Conservation (phyloP, 2,329 filamentous ascomycete genomes). For the Phoma sp. region DNA sequence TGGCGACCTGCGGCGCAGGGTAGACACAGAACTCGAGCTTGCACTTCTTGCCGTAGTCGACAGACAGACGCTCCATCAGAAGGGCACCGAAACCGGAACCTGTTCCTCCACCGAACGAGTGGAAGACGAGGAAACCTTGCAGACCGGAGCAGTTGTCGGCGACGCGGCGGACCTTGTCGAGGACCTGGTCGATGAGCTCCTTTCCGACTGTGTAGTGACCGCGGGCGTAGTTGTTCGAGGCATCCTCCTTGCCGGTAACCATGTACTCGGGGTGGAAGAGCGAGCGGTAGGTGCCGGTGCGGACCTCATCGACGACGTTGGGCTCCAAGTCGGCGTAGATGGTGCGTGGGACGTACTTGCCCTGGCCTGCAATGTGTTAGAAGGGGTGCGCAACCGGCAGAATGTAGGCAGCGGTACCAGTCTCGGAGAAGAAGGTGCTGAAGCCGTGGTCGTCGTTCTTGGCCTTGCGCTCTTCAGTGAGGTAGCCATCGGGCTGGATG, state of each 20-base stretch:
- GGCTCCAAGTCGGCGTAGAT: slow-evolving; percentile 99
- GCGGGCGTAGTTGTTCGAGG: slow-evolving; percentile 99
- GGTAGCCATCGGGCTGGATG: slow-evolving; percentile 97
- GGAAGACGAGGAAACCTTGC: slow-evolving; percentile 99
- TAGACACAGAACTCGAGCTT: slow-evolving; percentile 99
- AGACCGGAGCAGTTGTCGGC: slow-evolving; percentile 97
- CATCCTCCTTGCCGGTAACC: slow-evolving; percentile 99
- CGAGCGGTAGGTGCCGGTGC: slow-evolving; percentile 92
- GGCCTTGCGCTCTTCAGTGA: slow-evolving; percentile 96
- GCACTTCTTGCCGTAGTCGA: slow-evolving; percentile 99
- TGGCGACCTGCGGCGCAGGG: slow-evolving; percentile 94
- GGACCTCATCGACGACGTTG: slow-evolving; percentile 99
- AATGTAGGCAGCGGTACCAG: slow-evolving; percentile 67
- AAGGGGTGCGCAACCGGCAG: slow-evolving; percentile 22
- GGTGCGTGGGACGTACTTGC: slow-evolving; percentile 98
- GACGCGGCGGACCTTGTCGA: slow-evolving; percentile 97
- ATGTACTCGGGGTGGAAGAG: slow-evolving; percentile 99
- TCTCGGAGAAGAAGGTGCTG: slow-evolving; percentile 99
- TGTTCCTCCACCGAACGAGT: slow-evolving; percentile 99
- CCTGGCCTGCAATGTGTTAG: slow-evolving; percentile 71
- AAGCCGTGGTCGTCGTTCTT: slow-evolving; percentile 94
- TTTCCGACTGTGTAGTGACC: slow-evolving; percentile 99
- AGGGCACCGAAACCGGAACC: slow-evolving; percentile 98
- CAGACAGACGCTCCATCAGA: slow-evolving; percentile 97
- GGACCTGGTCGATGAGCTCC: slow-evolving; percentile 97